Evolutionary conservation across 2,329 filamentous ascomycete species (phyloP).

Genomic region (Ascochyta viciae-villosae): DNA sequence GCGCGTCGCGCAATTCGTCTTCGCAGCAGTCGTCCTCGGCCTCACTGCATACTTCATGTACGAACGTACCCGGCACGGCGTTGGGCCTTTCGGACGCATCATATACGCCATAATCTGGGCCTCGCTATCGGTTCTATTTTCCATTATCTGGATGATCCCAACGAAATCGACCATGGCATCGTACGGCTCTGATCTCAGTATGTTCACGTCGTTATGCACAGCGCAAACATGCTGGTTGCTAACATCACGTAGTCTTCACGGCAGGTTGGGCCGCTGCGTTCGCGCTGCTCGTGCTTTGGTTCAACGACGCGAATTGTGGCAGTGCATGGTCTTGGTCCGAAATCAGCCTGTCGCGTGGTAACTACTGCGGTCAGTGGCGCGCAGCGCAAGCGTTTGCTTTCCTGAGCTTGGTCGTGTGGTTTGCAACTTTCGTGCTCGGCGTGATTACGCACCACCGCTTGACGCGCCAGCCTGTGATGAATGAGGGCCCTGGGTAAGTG

Average conservation of each 20-base stretch:
- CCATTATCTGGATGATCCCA: constrained; percentile 75
- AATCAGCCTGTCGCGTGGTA: constrained; percentile 50
- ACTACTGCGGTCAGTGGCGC: constrained; percentile 72
- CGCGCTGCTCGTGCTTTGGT: constrained; percentile 50
- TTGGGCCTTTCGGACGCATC: constrained; percentile 68
- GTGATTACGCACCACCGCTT: constrained; percentile 30
- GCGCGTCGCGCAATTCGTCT: constrained; percentile 69
- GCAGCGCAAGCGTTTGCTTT: constrained; percentile 75
- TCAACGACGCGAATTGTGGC: constrained; percentile 35
- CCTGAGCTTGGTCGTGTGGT: constrained; percentile 74
- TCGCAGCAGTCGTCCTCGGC: constrained; percentile 65
- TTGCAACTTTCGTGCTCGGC: constrained; percentile 58
- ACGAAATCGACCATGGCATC: constrained; percentile 71
- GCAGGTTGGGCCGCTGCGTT: constrained; percentile 68
- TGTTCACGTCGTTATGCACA: neutral
- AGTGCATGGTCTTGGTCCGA: constrained; percentile 60
- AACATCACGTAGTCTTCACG: constrained; percentile 59
- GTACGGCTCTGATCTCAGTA: constrained; percentile 71
- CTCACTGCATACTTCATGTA: constrained; percentile 35
- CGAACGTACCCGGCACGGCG: constrained; percentile 47
- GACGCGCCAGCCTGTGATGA: constrained; percentile 12
- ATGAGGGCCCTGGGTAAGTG: constrained; percentile 14
- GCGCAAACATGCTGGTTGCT: neutral
- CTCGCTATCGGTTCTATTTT: constrained; percentile 71
- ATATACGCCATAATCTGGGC: constrained; percentile 80